These are phyloP conservation scores for Kodamaea jinghongensis DNA, from an alignment of 805 yeast genomes.

Conservation along the genomic window DNA sequence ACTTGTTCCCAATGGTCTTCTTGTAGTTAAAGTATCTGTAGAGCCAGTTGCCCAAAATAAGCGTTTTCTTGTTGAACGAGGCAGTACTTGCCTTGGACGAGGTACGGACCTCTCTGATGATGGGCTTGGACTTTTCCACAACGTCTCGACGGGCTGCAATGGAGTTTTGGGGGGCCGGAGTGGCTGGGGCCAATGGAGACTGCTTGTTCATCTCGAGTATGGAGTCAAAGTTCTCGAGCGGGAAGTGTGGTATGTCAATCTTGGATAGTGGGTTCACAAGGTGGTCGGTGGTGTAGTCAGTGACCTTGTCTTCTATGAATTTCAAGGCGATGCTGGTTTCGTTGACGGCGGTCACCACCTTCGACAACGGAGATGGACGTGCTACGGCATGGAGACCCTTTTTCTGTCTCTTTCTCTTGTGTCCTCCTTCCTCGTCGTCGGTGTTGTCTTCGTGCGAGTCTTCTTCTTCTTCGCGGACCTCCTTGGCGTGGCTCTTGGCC, in stretches of 20 bases:
- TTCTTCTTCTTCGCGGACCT: slow-evolving; percentile 13
- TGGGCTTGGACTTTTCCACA: slow-evolving; percentile 22
- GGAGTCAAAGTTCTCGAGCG: slow-evolving; percentile 20
- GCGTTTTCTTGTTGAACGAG: slow-evolving; percentile 26
- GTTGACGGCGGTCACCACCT: slow-evolving; percentile 4
- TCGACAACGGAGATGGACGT: slow-evolving; percentile 10
- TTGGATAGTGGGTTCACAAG: background rate
- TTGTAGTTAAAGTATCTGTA: slow-evolving; percentile 35
- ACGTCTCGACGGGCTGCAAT: slow-evolving; percentile 18
- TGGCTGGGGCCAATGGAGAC: slow-evolving; percentile 3
- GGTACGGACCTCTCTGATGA: slow-evolving; percentile 27
- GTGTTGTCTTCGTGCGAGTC: slow-evolving; percentile 7
- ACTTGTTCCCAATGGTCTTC: slow-evolving; percentile 32
- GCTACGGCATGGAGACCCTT: background rate
- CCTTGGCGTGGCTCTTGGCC: slow-evolving; percentile 18
- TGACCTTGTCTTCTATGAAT: slow-evolving; percentile 6
- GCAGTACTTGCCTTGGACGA: slow-evolving; percentile 25
- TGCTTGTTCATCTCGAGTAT: slow-evolving; percentile 9
- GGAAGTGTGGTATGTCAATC: slow-evolving; percentile 16
- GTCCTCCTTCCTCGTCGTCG: slow-evolving; percentile 4
- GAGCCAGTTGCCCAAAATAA: slow-evolving; percentile 29
- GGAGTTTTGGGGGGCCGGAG: slow-evolving; percentile 13
- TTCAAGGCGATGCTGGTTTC: slow-evolving; percentile 10
- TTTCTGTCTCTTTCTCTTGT: slow-evolving; percentile 9
- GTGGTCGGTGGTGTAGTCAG: slow-evolving; percentile 1